Conservation (phyloP, 1,139 yeast species). For the Hansenula lynferdii region DNA sequence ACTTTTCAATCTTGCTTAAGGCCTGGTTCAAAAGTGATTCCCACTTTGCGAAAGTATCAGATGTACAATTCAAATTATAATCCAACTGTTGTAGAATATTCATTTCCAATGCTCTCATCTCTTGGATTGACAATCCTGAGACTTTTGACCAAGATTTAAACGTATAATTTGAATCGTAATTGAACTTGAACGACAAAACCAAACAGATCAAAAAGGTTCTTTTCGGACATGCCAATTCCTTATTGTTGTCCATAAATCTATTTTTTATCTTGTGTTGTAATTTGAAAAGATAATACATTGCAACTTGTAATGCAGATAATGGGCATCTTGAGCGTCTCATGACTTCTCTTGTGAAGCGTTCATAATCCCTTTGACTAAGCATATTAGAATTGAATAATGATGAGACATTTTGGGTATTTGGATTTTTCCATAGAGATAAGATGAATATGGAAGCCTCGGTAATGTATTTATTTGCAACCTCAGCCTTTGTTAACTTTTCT, state of each 20-base stretch:
- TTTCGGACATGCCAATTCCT: constrained; percentile 45
- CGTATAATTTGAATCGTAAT: constrained; percentile 68
- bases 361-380: constrained; percentile 6
- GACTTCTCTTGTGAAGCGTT: constrained; percentile 53
- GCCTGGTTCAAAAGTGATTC: constrained; percentile 26
- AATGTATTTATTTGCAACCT: constrained; percentile 9
- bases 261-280: constrained; percentile 27
- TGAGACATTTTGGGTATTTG: constrained; percentile 1
- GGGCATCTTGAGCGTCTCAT: constrained; percentile 66
- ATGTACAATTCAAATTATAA: constrained; percentile 51
- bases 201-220: constrained; percentile 62
- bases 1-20: constrained; percentile 8
- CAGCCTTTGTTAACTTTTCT: not conserved
- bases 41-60: constrained; percentile 50
- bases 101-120: constrained; percentile 49
- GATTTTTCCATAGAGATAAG: constrained; percentile 14
- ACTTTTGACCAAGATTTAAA: constrained; percentile 74
- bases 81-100: constrained; percentile 48
- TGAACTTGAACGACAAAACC: constrained; percentile 66
- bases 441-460: constrained; percentile 11
- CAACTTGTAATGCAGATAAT: constrained; percentile 58
- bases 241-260: constrained; percentile 1
- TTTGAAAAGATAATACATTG: constrained; percentile 57
- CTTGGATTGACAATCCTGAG: constrained; percentile 52
- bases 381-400: constrained; percentile 1